Percentiles rank a stretch among this genome's conserved stretches.
Conservation (phyloP, 2,329 filamentous ascomycete species). For the Colletotrichum karsti region DNA sequence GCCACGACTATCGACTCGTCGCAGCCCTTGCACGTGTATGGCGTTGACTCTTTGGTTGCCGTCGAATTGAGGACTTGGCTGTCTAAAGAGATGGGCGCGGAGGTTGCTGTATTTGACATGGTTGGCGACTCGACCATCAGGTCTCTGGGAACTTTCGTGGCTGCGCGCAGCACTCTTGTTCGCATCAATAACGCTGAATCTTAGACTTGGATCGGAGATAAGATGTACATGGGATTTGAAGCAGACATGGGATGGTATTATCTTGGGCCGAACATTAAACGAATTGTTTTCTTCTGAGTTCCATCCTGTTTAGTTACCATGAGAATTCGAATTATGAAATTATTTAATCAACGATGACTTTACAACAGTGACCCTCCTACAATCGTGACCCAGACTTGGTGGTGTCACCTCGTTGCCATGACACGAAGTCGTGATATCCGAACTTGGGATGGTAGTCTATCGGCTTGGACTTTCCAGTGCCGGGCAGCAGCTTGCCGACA, state of each 20-base stretch:
- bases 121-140: neutral
- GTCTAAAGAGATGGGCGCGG: neutral
- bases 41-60: neutral
- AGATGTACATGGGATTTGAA: neutral
- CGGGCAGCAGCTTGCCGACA: neutral
- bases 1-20: conserved; percentile 29
- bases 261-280: too few species aligned
- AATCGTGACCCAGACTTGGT: neutral
- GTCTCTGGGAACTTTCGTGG: neutral
- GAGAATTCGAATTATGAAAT: too few species aligned
- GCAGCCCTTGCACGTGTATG: conserved; percentile 31
- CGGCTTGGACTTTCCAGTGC: neutral
- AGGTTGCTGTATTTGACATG: neutral
- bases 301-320: too few species aligned
- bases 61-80: conserved; percentile 8
- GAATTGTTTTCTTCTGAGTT: too few species aligned
- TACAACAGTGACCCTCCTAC: too few species aligned
- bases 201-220: neutral
- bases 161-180: neutral
- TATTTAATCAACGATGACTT: too few species aligned
- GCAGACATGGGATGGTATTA: neutral
- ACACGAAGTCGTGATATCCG: conserved; percentile 28
- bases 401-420: conserved; percentile 24
- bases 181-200: neutral
- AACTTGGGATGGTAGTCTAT: neutral